phyloP scores from a whole-genome alignment of 331 rosid genomes.

The Ulmus americana region DNA sequence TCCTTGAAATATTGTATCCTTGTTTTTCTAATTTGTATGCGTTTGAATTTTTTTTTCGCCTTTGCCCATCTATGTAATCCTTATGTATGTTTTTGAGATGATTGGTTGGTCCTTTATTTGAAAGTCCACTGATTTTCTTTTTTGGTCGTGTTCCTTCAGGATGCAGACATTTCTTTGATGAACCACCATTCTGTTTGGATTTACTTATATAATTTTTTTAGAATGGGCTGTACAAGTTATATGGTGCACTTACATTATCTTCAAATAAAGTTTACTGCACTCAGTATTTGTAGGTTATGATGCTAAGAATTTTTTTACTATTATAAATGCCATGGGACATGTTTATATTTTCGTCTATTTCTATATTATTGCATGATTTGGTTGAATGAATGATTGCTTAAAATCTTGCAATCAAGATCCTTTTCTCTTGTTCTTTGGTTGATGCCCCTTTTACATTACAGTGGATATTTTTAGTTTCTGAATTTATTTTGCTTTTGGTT shows the following conservation, averaged over 20 bases:
- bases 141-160: not conserved
- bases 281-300: not conserved
- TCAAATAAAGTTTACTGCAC: not conserved
- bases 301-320: not conserved
- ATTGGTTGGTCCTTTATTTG: not conserved
- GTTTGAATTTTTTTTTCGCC: no score
- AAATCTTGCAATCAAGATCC: no score
- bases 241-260: not conserved
- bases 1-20: not conserved
- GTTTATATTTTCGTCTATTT: not conserved
- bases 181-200: not conserved
- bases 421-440: not conserved
- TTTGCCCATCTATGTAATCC: not conserved
- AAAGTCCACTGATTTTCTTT: not conserved
- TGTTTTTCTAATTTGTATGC: no score
- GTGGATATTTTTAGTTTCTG: not conserved
- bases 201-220: not conserved
- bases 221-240: not conserved
- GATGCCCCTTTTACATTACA: not conserved
- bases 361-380: not conserved
- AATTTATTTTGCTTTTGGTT: constrained; percentile 11
- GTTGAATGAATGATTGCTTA: no score
- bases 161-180: not conserved
- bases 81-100: not conserved
- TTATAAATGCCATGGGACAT: not conserved